phyloP scores from a whole-genome alignment of 306 rosid genomes.

The Pyrus pyrifolia region DNA sequence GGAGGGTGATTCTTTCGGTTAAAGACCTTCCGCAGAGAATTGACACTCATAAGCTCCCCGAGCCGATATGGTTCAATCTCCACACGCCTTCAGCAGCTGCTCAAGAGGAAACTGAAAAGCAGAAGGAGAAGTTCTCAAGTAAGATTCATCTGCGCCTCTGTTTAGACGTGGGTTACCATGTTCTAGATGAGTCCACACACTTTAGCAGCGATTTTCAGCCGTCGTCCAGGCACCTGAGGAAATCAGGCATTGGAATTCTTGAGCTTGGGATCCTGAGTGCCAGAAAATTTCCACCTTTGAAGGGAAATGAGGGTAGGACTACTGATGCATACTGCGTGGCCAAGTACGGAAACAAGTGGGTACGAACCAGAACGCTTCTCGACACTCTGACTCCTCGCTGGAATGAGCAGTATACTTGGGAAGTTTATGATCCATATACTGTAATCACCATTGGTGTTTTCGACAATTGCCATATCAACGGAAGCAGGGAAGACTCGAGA shows the following conservation, averaged over 20 bases:
- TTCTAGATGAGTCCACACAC: constrained; percentile 89
- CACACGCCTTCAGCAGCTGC: constrained; percentile 40
- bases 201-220: constrained; percentile 95
- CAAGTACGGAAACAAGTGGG: constrained; percentile 95
- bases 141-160: constrained; percentile 71
- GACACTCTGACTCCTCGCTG: constrained; percentile 70
- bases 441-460: constrained; percentile 82
- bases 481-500: constrained; percentile 41
- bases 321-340: constrained; percentile 93
- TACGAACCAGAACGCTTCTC: constrained; percentile 77
- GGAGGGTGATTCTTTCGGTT: constrained; percentile 50
- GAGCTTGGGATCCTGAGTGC: constrained; percentile 91
- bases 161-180: constrained; percentile 76
- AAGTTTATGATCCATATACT: constrained; percentile 80
- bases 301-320: constrained; percentile 58
- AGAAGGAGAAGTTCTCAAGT: constrained; percentile 83
- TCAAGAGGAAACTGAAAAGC: constrained; percentile 47
- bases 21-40: constrained; percentile 38
- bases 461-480: constrained; percentile 66
- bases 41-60: constrained; percentile 56
- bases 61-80: constrained; percentile 68
- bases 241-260: constrained; percentile 62
- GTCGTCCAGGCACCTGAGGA: constrained; percentile 62
- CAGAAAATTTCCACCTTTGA: constrained; percentile 67
- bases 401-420: constrained; percentile 99